phyloP scores from a whole-genome alignment of 306 rosid genomes.

The Macrotyloma uniflorum region DNA sequence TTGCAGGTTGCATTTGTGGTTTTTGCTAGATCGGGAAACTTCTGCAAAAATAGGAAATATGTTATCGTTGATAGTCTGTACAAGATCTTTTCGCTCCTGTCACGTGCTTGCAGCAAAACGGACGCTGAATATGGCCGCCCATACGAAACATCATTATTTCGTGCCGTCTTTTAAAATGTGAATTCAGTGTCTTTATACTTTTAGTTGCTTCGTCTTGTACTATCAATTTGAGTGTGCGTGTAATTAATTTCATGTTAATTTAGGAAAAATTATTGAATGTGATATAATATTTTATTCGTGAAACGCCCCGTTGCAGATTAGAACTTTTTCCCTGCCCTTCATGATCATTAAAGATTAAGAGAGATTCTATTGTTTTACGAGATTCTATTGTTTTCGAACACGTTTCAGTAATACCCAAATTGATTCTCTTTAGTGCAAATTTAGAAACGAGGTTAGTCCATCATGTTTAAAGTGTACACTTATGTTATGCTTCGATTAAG shows the following conservation, averaged over 20 bases:
- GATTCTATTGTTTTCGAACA: too few relatives aligned
- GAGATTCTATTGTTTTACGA: too few relatives aligned
- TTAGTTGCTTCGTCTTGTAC: neutral
- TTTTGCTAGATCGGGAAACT: constrained; percentile 3
- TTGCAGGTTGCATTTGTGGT: constrained; percentile 20
- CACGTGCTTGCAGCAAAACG: neutral
- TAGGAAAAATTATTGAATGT: neutral
- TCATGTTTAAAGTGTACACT: too few relatives aligned
- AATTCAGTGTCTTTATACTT: neutral
- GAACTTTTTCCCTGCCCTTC: too few relatives aligned
- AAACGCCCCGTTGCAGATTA: too few relatives aligned
- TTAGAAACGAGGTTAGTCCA: too few relatives aligned
- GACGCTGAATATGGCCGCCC: neutral
- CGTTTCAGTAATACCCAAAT: too few relatives aligned
- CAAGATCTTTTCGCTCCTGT: neutral
- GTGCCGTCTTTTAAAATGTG: constrained; percentile 12
- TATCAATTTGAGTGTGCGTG: neutral
- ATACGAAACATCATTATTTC: neutral
- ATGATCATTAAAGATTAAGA: too few relatives aligned
- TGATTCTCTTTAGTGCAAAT: too few relatives aligned
- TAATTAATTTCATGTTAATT: neutral
- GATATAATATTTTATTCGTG: neutral
- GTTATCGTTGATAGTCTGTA: neutral
- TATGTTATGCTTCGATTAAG: too few relatives aligned
- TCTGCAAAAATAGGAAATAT: neutral